Evolutionary conservation across 2,329 filamentous ascomycete species (phyloP), one percentile per base, ranked within the genome.

Genomic region (Trichothecium roseum): DNA sequence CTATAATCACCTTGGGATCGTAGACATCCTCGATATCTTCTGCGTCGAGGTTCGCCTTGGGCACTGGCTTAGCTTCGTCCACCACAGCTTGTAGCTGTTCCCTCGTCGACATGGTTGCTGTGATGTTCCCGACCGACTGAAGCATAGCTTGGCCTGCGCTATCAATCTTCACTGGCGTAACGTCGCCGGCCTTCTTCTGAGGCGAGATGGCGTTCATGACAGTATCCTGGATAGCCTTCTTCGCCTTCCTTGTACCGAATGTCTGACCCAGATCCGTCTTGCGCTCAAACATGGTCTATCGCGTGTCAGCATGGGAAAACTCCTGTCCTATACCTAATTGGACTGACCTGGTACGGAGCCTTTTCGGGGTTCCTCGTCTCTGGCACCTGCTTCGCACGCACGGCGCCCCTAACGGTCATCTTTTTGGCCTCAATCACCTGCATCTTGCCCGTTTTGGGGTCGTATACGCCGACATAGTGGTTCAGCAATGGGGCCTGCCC

Each of bases 201-300:
- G 64, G 57, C 29, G 59, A 60, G 45, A 89, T 85, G 14, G 81
- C 81, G 50, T 88, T 87, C 47, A 83, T 69, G 3, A 77, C 76
- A 43, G 73, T 68, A 37, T 78, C 72, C 18, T 70, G 67, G 45
- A 91, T 76, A 1, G 76, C 81, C 61, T 88, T 89, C 66, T 79
- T 82, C 16, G 84, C 81, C 60, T 88, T 89, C 64, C 84, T 87
- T 18, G 84, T 89, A 54, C 85, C 85, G 50, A 93, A 93, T 22
- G 81, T 77, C 47, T 83, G 71, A 28, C 82, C 83, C 10, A 93
- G 74, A 3, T 79, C 74, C 46, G 77, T 79, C 46, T 74, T 74
- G 51, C 73, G 72, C 18, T 80, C 72, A 47, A 70, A 62, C 49
- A 70, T 71, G 30, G 63, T 71, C 74, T 79, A 46, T 14, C 39